These are phyloP conservation scores for Neurospora sp. DNA, from an alignment of 2,329 filamentous ascomycete genomes.

Conservation along the genomic window DNA sequence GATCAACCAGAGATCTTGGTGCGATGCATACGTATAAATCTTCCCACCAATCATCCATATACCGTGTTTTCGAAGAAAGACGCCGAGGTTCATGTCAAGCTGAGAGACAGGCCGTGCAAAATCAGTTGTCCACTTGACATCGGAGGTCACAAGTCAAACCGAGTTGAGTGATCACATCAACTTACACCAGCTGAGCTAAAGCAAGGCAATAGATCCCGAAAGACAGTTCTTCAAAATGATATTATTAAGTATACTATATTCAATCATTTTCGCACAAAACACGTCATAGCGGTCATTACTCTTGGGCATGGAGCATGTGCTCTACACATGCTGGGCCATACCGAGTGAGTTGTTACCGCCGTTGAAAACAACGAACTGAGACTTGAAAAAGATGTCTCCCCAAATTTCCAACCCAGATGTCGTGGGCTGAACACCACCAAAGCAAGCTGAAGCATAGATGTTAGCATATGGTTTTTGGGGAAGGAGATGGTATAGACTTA, in stretches of 20 bases:
- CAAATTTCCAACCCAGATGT: slow-evolving; percentile 49
- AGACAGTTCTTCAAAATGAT: not conserved
- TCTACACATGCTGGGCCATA: slow-evolving; percentile 31
- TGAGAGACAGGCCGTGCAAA: not conserved
- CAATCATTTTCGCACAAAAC: not conserved
- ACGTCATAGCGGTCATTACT: not conserved
- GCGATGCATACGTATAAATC: not conserved
- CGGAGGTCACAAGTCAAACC: not conserved
- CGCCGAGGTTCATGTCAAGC: not conserved
- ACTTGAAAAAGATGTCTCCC: slow-evolving; percentile 53
- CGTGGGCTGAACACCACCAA: slow-evolving; percentile 57
- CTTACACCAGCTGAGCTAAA: not conserved
- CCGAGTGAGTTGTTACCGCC: slow-evolving; percentile 44
- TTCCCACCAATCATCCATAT: not conserved
- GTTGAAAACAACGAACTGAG: slow-evolving; percentile 49
- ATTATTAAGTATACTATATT: not conserved
- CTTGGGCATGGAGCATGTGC: not conserved
- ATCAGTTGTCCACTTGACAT: not conserved
- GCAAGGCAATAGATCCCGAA: not conserved
- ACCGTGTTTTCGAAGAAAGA: not conserved
- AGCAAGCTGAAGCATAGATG: slow-evolving; percentile 39
- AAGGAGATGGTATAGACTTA: slow-evolving; percentile 25
- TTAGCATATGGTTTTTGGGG: slow-evolving; percentile 5
- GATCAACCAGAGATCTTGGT: not conserved
- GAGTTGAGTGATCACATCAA: not conserved